phyloP scores from a whole-genome alignment of 2,329 filamentous ascomycete species.

The Hypoxylon sp. region DNA sequence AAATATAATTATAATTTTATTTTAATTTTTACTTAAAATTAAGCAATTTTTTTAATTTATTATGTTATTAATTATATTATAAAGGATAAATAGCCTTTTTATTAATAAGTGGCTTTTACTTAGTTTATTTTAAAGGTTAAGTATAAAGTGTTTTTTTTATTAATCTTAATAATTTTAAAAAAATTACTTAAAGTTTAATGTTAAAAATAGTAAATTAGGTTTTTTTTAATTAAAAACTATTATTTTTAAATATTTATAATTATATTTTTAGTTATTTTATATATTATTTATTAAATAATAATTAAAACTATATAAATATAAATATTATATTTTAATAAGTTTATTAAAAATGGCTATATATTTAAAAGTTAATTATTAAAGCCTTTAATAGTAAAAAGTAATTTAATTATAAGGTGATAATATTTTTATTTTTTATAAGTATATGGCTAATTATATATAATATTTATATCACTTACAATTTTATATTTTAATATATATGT shows the following conservation, averaged over 20 bases:
- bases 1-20: neutral
- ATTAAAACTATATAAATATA: too few relatives aligned
- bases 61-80: conserved; percentile 1
- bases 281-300: too few relatives aligned
- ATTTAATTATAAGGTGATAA: neutral
- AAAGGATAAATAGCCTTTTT: neutral
- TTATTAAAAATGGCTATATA: too few relatives aligned
- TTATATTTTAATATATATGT: neutral
- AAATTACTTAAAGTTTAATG: too few relatives aligned
- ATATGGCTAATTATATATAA: neutral
- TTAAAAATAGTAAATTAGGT: too few relatives aligned
- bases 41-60: neutral
- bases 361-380: neutral
- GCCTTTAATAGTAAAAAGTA: neutral
- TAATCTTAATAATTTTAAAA: too few relatives aligned
- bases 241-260: too few relatives aligned
- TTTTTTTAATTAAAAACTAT: too few relatives aligned
- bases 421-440: neutral
- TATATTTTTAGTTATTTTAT: too few relatives aligned
- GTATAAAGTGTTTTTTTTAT: too few relatives aligned
- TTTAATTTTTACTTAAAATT: neutral
- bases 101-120: neutral
- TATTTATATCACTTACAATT: neutral
- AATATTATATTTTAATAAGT: too few relatives aligned
- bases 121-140: too few relatives aligned